Base-by-base conservation (phyloP, 2,329 filamentous ascomycete species). In the Hymenoscyphus repandus region DNA sequence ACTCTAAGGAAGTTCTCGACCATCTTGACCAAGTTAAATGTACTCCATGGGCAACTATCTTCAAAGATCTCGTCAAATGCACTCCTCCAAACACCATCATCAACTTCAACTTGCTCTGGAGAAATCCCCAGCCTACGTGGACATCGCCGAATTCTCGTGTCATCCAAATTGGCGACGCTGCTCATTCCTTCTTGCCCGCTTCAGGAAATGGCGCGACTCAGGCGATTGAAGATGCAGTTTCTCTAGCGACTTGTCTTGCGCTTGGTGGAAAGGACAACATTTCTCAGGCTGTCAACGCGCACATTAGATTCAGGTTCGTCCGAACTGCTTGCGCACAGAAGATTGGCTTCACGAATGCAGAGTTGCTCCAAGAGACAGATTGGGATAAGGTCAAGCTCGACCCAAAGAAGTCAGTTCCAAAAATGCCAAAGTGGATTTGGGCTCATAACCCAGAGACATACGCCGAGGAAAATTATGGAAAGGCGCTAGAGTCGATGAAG, bases 161-260 rank as follows among this genome's bases (percentile, higher is more conserved):
- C n/a, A 56, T 65, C 13, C 56, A 66, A 38, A 58, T 70, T 37
- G 68, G 68, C 10, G 66, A 69, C 51, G 62, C 65, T n/a, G 68
- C 68, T 17, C 68, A 70, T 54, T 57, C 65, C n/a, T 66, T 67
- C 42, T 58, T 68, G 4, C 68, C 68, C 0, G 62, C 66, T 1
- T 65, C 65, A 6, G 62, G 63, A 3, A 64, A 65, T 40, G 67
- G 68, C 13, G 67, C 63, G 12, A 66, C 65, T 6, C 65, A 67
- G 47, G 62, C 62, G 6, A 64, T 70, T 41, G 66, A 69, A 54
- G 68, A 69, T 54, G 68, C 62, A 2, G 56, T 66, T 13, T 62
- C 64, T 10, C 50, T 69, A 15, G 65, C 66, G 12, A 58, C 62
- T 9, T 67, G 61, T 18, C 61, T 69, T 27, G 37, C 33, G 10